A percentile compares a stretch with the other conserved stretches of the same genome.
These are phyloP conservation scores for Brassica cretica DNA, from an alignment of 345 rosid genomes.

Conservation along the genomic window DNA sequence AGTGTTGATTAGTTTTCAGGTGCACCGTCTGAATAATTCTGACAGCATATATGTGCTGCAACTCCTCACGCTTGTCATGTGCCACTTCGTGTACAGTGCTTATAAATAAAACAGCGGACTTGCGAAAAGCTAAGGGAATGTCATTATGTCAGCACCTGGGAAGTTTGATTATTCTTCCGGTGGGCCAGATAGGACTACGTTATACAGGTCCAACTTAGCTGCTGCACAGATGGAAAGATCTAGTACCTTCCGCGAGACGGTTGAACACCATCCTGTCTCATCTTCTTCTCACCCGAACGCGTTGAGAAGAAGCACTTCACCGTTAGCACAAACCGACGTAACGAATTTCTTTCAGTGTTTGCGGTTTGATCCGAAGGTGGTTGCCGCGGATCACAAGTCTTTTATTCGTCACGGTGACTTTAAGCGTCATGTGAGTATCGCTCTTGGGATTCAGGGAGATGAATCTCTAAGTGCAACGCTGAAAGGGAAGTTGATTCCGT, in stretches of 20 bases:
- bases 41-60: conserved; percentile 56
- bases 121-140: conserved; percentile 51
- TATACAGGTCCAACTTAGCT: conserved; percentile 71
- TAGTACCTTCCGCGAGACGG: conserved; percentile 74
- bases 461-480: conserved; percentile 57
- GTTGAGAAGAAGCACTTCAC: conserved; percentile 67
- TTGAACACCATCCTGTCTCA: conserved; percentile 64
- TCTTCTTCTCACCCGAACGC: conserved; percentile 60
- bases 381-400: conserved; percentile 74
- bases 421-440: conserved; percentile 61
- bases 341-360: conserved; percentile 68
- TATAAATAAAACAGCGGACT: conserved; percentile 48
- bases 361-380: conserved; percentile 68
- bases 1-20: conserved; percentile 39
- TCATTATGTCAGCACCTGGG: conserved; percentile 62
- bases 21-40: conserved; percentile 27
- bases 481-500: conserved; percentile 61
- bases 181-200: conserved; percentile 72
- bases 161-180: conserved; percentile 81
- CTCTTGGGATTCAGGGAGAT: conserved; percentile 74
- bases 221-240: conserved; percentile 79
- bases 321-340: conserved; percentile 64
- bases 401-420: conserved; percentile 70
- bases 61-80: conserved; percentile 61
- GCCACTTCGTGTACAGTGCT: conserved; percentile 53